Evolutionary conservation across 345 rosid genomes (phyloP).

Genomic region (Ceriops decandra): DNA sequence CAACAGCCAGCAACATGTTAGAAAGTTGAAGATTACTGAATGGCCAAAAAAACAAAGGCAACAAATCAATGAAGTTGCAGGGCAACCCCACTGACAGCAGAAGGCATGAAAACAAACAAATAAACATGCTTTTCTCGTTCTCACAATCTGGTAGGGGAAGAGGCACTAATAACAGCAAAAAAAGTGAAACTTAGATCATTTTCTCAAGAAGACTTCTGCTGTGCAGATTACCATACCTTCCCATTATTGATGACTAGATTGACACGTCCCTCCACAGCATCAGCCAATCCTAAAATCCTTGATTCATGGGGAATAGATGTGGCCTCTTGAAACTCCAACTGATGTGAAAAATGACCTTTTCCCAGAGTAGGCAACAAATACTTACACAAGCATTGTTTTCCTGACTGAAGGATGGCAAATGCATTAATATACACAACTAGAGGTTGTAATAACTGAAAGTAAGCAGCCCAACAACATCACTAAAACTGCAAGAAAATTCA

Average conservation of each 20-base stretch:
- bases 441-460: too few species aligned
- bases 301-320: slow-evolving; percentile 46
- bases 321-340: slow-evolving; percentile 47
- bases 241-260: slow-evolving; percentile 69
- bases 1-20: background rate
- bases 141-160: too few species aligned
- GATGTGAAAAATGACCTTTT: slow-evolving; percentile 37
- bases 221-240: slow-evolving; percentile 44
- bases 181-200: too few species aligned
- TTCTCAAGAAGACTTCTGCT: too few species aligned
- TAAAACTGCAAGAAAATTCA: slow-evolving; percentile 3
- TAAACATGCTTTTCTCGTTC: too few species aligned
- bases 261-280: slow-evolving; percentile 78
- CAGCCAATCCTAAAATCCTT: slow-evolving; percentile 72
- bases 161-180: too few species aligned
- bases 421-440: background rate
- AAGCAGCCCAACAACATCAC: background rate
- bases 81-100: background rate
- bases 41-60: background rate
- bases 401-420: slow-evolving; percentile 51
- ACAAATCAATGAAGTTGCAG: slow-evolving; percentile 4
- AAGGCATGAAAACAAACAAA: slow-evolving; percentile 4
- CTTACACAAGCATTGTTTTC: slow-evolving; percentile 84
- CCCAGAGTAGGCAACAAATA: slow-evolving; percentile 65
- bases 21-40: background rate